Base-by-base conservation (phyloP, 768 basidiomycete species). In the Saitozyma sp. region DNA sequence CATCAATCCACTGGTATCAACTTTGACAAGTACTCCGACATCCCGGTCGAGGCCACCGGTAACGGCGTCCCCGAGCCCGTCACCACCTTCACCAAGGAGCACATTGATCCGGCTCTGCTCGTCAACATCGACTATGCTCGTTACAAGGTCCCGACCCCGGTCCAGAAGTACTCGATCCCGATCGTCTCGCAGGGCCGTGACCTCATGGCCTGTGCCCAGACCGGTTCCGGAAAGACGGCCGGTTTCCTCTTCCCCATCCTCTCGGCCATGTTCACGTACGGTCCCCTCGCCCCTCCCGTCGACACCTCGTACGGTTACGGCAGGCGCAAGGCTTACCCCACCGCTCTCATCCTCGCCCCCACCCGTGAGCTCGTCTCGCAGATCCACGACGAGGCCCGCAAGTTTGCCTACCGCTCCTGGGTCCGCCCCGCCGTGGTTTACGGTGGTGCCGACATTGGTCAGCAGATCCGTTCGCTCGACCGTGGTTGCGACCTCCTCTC, bases 11-110 rank as follows among this genome's bases (percentile, higher is more conserved):
- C 94, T 50, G 96, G 96, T 66, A 97, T 99, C 83, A 99, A 99
- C 83, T 99, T 99, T 77, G 96, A 99, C 83, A 96, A 96, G 82
- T 99, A 98, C 75, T 96, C 96, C 81, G 95, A 98, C 79, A 99
- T 99, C 77, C 96, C 96, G 66, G 94, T 99, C 70, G 96, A 98
- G 82, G 95, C 94, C 42, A 98, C 95, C 54, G 96, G 96, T 70
- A 87, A 88, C 63, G 90, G 89, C 71, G 95, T 98, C n/a, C 96
- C 96, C 64, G 95, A 98, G 48, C 93, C 96, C 50, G 86, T 97
- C 74, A 85, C 80, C 66, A 85, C 86, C 46, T 99, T 99, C 83
- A 89, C 89, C 62, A 86, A 83, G 73, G 89, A 93, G 51, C 94
- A 92, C 65, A 83, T 99, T 73, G 93, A 99, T 81, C 85, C 90